phyloP scores from a whole-genome alignment of 441 rosid species.

The Arabidopsis hybrid region DNA sequence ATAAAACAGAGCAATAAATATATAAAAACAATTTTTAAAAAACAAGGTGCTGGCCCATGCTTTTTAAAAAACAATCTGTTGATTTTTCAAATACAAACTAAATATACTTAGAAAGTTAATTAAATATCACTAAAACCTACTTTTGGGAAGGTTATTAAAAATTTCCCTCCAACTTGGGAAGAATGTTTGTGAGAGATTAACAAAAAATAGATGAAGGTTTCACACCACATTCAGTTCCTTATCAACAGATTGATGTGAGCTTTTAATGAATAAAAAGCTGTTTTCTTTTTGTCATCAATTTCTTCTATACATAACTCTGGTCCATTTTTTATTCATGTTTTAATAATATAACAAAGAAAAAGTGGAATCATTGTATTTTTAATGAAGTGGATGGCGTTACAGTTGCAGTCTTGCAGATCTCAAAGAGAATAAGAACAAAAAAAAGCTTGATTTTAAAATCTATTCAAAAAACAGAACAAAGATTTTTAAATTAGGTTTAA shows the following conservation, averaged over 20 bases:
- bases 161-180: background rate
- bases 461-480: conserved; percentile 26
- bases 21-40: conserved; percentile 8
- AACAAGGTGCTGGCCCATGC: conserved; percentile 38
- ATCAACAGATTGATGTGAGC: background rate
- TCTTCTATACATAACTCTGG: background rate
- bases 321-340: conserved; percentile 1
- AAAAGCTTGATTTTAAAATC: conserved; percentile 31
- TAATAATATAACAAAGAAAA: conserved; percentile 14
- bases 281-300: conserved; percentile 1
- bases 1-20: background rate
- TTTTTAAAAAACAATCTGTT: conserved; percentile 26
- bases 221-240: background rate
- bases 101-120: background rate
- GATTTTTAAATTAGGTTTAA: conserved; percentile 1
- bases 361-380: conserved; percentile 13
- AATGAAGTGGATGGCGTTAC: conserved; percentile 36
- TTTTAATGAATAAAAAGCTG: background rate
- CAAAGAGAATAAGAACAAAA: conserved; percentile 45
- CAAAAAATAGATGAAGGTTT: background rate
- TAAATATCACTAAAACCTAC: background rate
- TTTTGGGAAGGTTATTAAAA: background rate
- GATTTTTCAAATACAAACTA: conserved; percentile 34
- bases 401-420: conserved; percentile 37
- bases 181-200: background rate